Evolutionary conservation across 2,329 filamentous ascomycete species (phyloP), one percentile per base, ranked within the genome.

Genomic region (Exophiala xenobiotica): DNA sequence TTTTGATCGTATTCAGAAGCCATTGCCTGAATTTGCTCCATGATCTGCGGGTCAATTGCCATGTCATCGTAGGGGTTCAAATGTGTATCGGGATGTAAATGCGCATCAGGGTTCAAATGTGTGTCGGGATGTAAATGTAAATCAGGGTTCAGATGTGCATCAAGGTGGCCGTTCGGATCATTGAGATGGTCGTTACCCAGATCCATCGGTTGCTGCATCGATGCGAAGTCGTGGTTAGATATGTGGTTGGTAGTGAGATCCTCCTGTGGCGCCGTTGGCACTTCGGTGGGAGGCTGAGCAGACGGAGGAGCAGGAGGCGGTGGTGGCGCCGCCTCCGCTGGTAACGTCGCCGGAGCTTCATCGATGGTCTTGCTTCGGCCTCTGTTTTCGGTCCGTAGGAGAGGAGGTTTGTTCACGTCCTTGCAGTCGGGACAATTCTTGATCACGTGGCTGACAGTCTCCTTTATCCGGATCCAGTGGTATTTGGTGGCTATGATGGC

Each of bases 401-500:
- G 58, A 0, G 78, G 74, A 24, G 78, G 74, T 67, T 88, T 88
- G 55, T 82, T 79, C 29, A 81, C 74, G 63, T 95, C 90, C 71
- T 92, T 95, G 74, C 92, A 97, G 67, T 95, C 86, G 6, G 80
- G 74, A 70, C 93, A 99, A 64, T 93, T 92, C 63, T 88, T 86
- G 70, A 97, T 96, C 62, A 96, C 91, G 67, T 92, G 85, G 67
- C 87, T 93, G 56, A 96, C 93, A 1, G 92, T 97, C 71, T 96
- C 91, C 69, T 97, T 99, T 74, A 97, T 97, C 55, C 92, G 83
- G 41, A 95, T 91, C 93, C 93, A 99, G 72, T 97, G 93, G 67
- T 92, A 96, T 65, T 86, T 87, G 67, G 96, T 89, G 8, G 92
- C 90, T 64, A 99, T 96, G 16, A 85, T 87, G 16, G 92, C 91